Evolutionary conservation across 495 filamentous ascomycete species (phyloP).

Genomic region (Talaromyces thailandensis): DNA sequence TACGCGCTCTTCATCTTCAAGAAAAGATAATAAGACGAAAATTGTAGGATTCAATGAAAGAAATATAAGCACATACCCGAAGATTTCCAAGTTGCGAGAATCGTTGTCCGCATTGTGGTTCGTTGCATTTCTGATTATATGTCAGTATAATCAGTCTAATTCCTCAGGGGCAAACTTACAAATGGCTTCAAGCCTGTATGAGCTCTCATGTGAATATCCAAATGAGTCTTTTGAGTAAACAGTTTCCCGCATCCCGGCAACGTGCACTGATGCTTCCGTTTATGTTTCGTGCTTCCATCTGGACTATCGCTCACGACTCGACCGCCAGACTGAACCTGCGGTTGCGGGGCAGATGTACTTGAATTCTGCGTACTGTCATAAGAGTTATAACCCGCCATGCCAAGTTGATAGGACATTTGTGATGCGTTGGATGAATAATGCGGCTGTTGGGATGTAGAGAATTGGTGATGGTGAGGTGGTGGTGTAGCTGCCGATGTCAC

Average conservation of each 20-base stretch:
- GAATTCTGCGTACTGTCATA: constrained; percentile 9
- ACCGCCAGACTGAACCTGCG: background rate
- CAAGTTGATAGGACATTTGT: constrained; percentile 3
- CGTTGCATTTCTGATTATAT: constrained; percentile 53
- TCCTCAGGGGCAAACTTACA: constrained; percentile 42
- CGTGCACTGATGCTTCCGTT: constrained; percentile 60
- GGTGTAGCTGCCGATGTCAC: background rate
- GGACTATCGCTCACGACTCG: background rate
- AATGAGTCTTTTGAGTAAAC: constrained; percentile 88
- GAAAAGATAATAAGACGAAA: background rate
- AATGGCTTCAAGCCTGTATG: constrained; percentile 91
- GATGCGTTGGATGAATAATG: constrained; percentile 13
- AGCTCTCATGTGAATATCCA: constrained; percentile 82
- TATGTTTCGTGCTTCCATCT: constrained; percentile 11
- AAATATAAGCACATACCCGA: constrained; percentile 46
- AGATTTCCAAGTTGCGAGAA: constrained; percentile 88
- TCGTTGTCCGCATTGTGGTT: constrained; percentile 64
- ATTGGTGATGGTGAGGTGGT: constrained; percentile 23
- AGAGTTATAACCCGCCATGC: constrained; percentile 2
- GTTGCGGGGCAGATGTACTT: background rate
- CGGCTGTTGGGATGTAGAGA: constrained; percentile 6
- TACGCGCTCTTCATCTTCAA: background rate
- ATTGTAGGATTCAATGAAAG: background rate
- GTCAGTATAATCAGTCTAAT: constrained; percentile 3
- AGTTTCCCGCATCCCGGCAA: constrained; percentile 69